Evolutionary conservation across 1,284 basidiomycete species (phyloP), one percentile per base, ranked within the genome.

Genomic region (Rhodotorula sp.): DNA sequence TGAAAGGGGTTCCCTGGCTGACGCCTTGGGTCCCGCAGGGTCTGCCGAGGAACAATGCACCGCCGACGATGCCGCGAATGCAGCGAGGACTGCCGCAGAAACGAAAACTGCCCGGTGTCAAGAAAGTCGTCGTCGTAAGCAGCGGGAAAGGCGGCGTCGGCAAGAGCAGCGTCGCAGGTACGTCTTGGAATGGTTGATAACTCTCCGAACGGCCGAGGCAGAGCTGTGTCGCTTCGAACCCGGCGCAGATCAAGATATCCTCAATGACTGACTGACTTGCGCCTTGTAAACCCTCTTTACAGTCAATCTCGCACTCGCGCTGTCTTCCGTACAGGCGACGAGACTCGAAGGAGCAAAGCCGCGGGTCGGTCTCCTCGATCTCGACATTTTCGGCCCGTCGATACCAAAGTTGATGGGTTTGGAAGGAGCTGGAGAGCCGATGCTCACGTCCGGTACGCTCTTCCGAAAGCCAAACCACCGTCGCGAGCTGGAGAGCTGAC

Each of bases 81-180:
- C 78, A 79, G 66, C 81, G 83, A 2, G 83, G 83, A 0, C 81
- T 84, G 21, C 84, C 84, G 2, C 76, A 80, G 52, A 85, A 84
- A 62, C 81, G 83, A 0, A 79, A 79, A 8, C 85, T 87, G 60
- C 83, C 83, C 16, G 80, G 85, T 43, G 85, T 86, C 47, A 83
- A 85, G 72, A 80, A 83, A 63, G 88, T 97, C 43, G 81, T 99
- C 14, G 90, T 88, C 6, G 94, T 99, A 0, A 91, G 93, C 1
- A 94, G 91, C 77, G 96, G 94, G 21, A 98, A 98, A 80, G 97
- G 96, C 7, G 96, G 96, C 3, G 96, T 98, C 2, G 96, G 96
- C 12, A 99, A 99, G 83, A 95, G 92, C 76, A 98, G 95, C 0
- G 85, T 98, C 49, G 91, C 95, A 62, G 91, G 92, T 92, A 71